Base-by-base conservation (phyloP, 192 early-diverging fungal species). In the Podila minutissima region DNA sequence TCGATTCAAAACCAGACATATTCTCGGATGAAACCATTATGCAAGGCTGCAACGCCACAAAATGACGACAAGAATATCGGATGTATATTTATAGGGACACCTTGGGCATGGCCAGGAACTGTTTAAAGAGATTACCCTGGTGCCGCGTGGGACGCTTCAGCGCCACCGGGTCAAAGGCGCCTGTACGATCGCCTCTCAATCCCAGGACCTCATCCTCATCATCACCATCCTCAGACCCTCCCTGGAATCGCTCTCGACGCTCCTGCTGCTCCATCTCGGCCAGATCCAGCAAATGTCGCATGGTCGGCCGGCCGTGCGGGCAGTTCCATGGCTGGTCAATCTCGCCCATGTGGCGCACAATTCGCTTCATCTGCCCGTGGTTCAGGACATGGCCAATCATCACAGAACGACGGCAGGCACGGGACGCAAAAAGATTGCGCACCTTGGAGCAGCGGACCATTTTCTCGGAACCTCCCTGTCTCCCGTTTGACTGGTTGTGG, bases 261-360 rank as follows among this genome's bases (percentile, higher is more conserved):
- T 68, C 76, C 29, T 73, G 77, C 26, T 59, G 61, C 53, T 73
- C 77, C 62, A 81, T 19, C 20, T 81, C 71, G 17, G 62, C 62
- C 11, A 92, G 61, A 31, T 92, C 85, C 41, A 89, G 71, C 17
- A 99, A 72, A 77, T 97, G 95, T 58, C 98, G 87, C 90, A 98
- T 95, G 1, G 97, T 97, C 0, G 98, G 98, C 6, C 98, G 77
- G 3, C 98, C 98, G 74, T 99, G 98, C 22, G 98, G 98, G 72
- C 97, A 98, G 76, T 99, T 98, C 95, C 98, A 99, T 13, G 98
- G 98, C 70, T 97, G 96, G 46, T 96, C 89, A 82, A 98, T 93
- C 26, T 88, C 86, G 37, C 92, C 90, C 88, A 99, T 90, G 74
- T 96, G 88, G 20, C 69, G 64, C 3, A 98, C 89, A 71, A 99